phyloP scores from a whole-genome alignment of 75 land plant genomes.

The Cryptomeria japonica region DNA sequence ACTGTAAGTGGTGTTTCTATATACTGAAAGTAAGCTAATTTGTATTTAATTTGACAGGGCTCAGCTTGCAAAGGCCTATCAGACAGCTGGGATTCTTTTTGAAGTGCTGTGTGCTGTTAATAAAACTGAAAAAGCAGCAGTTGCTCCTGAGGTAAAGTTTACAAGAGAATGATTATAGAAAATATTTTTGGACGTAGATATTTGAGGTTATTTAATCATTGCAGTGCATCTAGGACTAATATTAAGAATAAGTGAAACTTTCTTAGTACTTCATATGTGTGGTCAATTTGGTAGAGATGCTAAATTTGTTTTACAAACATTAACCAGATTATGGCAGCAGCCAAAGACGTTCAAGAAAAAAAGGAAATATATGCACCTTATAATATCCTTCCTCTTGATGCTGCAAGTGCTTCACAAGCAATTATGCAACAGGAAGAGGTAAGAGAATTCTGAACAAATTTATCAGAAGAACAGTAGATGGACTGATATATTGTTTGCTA shows the following conservation, averaged over 20 bases:
- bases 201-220: neutral
- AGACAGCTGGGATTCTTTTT: conserved; percentile 92
- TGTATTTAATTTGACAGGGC: conserved; percentile 49
- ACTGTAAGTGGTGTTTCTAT: neutral
- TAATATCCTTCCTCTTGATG: conserved; percentile 96
- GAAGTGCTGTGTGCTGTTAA: conserved; percentile 95
- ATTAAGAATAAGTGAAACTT: neutral
- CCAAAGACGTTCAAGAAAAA: conserved; percentile 90
- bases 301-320: neutral
- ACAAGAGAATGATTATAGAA: neutral
- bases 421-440: conserved; percentile 73
- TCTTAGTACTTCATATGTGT: neutral
- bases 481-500: neutral
- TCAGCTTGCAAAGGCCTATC: conserved; percentile 84
- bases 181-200: neutral
- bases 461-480: neutral
- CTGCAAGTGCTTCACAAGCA: conserved; percentile 89
- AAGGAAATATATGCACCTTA: conserved; percentile 87
- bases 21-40: neutral
- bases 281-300: neutral
- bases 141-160: conserved; percentile 86
- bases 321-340: conserved; percentile 92
- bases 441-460: neutral
- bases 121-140: conserved; percentile 85
- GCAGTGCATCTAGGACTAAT: neutral